These are phyloP conservation scores for Begonia peltatifolia DNA, from an alignment of 306 rosid genomes.

Conservation along the genomic window DNA sequence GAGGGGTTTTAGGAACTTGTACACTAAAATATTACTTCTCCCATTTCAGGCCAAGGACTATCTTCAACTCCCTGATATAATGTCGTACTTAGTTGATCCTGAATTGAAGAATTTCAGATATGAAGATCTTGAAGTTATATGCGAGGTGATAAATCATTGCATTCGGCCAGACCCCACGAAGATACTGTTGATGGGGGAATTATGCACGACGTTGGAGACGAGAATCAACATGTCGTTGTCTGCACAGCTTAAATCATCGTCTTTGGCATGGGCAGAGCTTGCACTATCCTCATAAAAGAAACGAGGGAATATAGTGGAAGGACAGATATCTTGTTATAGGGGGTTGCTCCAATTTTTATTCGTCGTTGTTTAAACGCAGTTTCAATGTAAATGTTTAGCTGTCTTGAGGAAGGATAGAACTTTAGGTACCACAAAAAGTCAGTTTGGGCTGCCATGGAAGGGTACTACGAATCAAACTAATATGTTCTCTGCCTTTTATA, in stretches of 20 bases:
- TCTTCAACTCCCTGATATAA: slow-evolving; percentile 67
- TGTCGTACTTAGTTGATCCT: slow-evolving; percentile 72
- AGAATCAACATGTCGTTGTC: slow-evolving; percentile 68
- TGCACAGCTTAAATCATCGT: slow-evolving; percentile 59
- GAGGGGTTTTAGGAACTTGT: not conserved
- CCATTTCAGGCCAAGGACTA: slow-evolving; percentile 76
- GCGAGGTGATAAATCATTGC: slow-evolving; percentile 68
- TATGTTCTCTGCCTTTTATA: too few relatives aligned
- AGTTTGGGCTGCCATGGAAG: too few relatives aligned
- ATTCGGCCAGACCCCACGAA: slow-evolving; percentile 37
- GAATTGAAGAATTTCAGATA: slow-evolving; percentile 53
- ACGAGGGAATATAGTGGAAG: slow-evolving; percentile 1
- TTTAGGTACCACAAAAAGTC: too few relatives aligned
- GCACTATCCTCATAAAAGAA: slow-evolving; percentile 55
- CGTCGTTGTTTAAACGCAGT: too few relatives aligned
- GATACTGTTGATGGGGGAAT: slow-evolving; percentile 52
- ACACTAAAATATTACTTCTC: not conserved
- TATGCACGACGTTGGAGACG: slow-evolving; percentile 59
- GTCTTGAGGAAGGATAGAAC: too few relatives aligned
- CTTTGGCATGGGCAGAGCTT: slow-evolving; percentile 98
- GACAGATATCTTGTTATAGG: not conserved
- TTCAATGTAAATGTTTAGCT: too few relatives aligned
- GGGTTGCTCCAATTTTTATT: too few relatives aligned
- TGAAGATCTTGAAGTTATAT: slow-evolving; percentile 71
- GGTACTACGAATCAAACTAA: too few relatives aligned